Evolutionary conservation across 306 rosid species (phyloP), one percentile per base, ranked within the genome.

Genomic region (Lablab purpureus): DNA sequence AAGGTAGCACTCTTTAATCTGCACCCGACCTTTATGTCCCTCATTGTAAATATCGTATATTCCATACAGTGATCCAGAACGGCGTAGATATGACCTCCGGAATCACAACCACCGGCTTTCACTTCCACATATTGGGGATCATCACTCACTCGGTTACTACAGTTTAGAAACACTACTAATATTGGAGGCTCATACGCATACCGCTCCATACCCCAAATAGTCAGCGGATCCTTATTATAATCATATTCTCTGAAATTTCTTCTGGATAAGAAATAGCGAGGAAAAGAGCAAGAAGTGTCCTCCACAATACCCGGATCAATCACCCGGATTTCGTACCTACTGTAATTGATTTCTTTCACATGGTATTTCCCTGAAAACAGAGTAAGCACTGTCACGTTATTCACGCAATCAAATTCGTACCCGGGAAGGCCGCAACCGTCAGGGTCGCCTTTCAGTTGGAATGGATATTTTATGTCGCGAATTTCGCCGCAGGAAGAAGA

Each of bases 391-490:
- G 90, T 64, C 1, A 13, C 5, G 56, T 84, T 71, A 9, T 78
- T 27, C 17, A 82, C 84, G 12, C 89, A 88, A 0, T 63, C 37
- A 5, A 73, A 18, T 7, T 11, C 45, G 45, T 77, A 64, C 0
- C 0, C 0, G 0, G 0, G 7, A 3, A n/a, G 4, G 1, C 85
- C 84, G 5, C 87, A 82, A 1, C 3, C 0, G 3, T 1, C 0
- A 7, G 82, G 78, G 6, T 75, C 81, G 0, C 2, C 12, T 12
- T 1, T 60, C 2, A 84, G n/a, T 23, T 36, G 64, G 25, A 58
- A 58, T 11, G 64, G 64, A 23, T 58, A 56, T 0, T 1, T 56
- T 22, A 56, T 22, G 27, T 10, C 12, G 63, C 0, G 2, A 10
- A 56, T 56, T 23, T 25, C 13, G 7, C 64, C 64, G 4, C 64